A percentile compares a stretch with the other conserved stretches of the same genome.
Conservation (phyloP, 306 rosid species). For the Vigna hirtella region DNA sequence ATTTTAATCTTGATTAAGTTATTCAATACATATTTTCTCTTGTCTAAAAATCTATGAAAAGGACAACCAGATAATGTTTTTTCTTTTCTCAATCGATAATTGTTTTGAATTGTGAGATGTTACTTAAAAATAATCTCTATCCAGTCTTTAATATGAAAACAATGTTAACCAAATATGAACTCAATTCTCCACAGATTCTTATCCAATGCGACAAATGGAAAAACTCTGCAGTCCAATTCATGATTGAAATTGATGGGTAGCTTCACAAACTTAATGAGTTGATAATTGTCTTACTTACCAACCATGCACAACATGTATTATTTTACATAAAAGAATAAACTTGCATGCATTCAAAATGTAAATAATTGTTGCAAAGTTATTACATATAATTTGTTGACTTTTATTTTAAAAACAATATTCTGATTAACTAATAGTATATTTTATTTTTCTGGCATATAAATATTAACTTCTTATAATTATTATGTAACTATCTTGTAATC, state of each 20-base stretch:
- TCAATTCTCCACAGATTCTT: neutral
- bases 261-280: neutral
- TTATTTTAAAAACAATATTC: too few species aligned
- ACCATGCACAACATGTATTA: neutral
- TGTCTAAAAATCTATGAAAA: neutral
- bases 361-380: neutral
- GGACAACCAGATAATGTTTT: too few species aligned
- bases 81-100: too few species aligned
- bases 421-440: too few species aligned
- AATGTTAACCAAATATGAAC: neutral
- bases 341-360: neutral
- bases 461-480: neutral
- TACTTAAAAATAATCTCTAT: neutral
- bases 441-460: too few species aligned
- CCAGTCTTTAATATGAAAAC: neutral
- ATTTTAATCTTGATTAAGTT: neutral
- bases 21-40: neutral
- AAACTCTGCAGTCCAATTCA: neutral
- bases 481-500: neutral
- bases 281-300: slow-evolving; percentile 15
- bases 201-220: neutral
- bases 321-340: neutral
- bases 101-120: neutral
- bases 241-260: neutral
- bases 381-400: too few species aligned